Evolutionary conservation across 495 filamentous ascomycete genomes (phyloP).

Genomic region (Neurospora hispaniola): DNA sequence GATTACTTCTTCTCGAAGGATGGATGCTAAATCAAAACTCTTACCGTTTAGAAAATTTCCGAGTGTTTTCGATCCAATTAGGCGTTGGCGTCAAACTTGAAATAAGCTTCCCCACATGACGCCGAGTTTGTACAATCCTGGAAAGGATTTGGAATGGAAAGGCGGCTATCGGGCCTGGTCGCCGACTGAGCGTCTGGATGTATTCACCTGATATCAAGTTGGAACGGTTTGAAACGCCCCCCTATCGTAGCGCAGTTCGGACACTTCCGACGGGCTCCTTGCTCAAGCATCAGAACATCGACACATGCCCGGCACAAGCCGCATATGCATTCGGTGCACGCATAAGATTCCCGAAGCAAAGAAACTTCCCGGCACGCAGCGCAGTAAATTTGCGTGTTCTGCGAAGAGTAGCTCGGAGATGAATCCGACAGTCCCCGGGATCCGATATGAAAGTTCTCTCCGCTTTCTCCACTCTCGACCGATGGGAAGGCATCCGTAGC

Average conservation of each 20-base stretch:
- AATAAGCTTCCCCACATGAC: background rate
- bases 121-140: background rate
- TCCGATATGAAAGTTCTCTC: constrained; percentile 56
- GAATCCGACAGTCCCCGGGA: constrained; percentile 42
- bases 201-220: constrained; percentile 48
- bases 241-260: constrained; percentile 57
- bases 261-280: constrained; percentile 50
- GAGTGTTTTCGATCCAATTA: background rate
- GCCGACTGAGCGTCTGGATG: background rate
- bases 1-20: background rate
- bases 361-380: constrained; percentile 67
- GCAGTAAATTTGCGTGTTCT: constrained; percentile 77
- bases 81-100: background rate
- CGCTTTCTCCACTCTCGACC: constrained; percentile 57
- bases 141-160: background rate
- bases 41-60: background rate
- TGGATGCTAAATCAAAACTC: background rate
- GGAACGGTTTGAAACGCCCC: constrained; percentile 57
- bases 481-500: constrained; percentile 72
- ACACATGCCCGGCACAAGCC: constrained; percentile 82
- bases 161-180: background rate
- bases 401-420: constrained; percentile 43
- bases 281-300: constrained; percentile 58
- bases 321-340: constrained; percentile 90
- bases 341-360: constrained; percentile 68